Percentiles rank a stretch among this genome's conserved stretches.
phyloP scores from a whole-genome alignment of 306 rosid species.

The Herpetospermum pedunculosum region DNA sequence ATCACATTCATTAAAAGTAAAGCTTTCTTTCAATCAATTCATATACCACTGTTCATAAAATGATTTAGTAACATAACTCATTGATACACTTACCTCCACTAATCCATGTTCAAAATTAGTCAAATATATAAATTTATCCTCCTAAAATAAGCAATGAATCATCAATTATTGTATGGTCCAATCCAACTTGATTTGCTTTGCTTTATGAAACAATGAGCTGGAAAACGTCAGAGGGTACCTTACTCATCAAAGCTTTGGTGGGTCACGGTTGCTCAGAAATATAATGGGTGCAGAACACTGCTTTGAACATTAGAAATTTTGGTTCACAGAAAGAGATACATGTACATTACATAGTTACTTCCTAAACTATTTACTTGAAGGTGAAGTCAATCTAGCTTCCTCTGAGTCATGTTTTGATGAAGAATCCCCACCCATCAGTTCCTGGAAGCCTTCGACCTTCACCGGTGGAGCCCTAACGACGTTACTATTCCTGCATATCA shows the following conservation, averaged over 20 bases:
- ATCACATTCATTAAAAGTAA: too few species aligned
- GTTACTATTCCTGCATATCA: conserved; percentile 48
- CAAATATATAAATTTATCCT: background rate
- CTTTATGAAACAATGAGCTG: background rate
- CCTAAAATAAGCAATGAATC: background rate
- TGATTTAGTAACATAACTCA: background rate
- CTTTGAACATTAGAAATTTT: background rate
- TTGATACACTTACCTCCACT: background rate
- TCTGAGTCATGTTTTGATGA: conserved; percentile 73
- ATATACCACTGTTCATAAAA: background rate
- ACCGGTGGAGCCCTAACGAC: conserved; percentile 80
- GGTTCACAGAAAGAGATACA: background rate
- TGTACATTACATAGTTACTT: background rate
- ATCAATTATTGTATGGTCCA: background rate
- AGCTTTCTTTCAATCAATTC: too few species aligned
- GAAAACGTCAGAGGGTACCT: background rate
- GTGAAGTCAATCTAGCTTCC: conserved; percentile 66
- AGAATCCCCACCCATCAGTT: conserved; percentile 83
- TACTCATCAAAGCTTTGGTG: background rate
- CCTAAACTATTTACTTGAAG: conserved; percentile 35
- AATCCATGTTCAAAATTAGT: too few species aligned
- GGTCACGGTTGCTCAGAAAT: background rate
- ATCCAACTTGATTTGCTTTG: background rate
- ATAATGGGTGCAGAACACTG: background rate
- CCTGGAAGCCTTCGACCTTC: conserved; percentile 88